phyloP scores from a whole-genome alignment of 1,284 basidiomycete genomes.

The Moniliella sp. region DNA sequence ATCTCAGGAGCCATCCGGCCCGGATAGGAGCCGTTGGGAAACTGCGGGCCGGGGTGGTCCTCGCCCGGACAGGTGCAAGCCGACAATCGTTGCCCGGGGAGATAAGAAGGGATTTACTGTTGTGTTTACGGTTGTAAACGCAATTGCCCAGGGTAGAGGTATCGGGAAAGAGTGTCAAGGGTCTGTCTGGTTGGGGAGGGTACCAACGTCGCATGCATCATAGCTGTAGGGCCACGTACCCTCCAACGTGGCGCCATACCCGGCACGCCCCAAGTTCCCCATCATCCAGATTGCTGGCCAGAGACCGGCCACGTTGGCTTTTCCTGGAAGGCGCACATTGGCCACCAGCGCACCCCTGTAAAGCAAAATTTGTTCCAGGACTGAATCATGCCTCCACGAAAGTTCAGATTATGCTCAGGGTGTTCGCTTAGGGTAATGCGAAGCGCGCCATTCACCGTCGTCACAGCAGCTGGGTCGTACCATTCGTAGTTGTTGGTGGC shows the following conservation, averaged over 20 bases:
- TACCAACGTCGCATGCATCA: conserved; percentile 19
- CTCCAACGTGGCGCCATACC: conserved; percentile 2
- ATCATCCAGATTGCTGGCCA: conserved; percentile 28
- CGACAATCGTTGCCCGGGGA: no score
- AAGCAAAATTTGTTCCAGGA: conserved; percentile 32
- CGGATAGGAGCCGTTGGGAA: no score
- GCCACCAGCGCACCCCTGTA: no score
- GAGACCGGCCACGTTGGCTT: conserved; percentile 9
- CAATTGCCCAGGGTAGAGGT: no score
- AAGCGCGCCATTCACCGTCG: conserved; percentile 14
- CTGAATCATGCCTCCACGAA: conserved; percentile 23
- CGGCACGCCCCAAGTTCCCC: conserved; percentile 13
- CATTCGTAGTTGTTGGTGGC: conserved; percentile 15
- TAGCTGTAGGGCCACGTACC: conserved; percentile 35
- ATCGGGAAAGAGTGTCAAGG: no score
- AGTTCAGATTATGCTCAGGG: conserved; percentile 23
- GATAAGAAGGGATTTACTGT: no score
- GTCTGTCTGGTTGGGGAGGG: conserved; percentile 20
- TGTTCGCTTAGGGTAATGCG: conserved; percentile 29
- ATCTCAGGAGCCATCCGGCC: no score
- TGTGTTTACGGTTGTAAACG: conserved; percentile 24
- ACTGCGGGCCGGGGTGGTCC: no score
- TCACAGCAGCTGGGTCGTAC: conserved; percentile 20
- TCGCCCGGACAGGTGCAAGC: no score
- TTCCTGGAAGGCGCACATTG: conserved; percentile 19